These are phyloP conservation scores for Corynespora cassiicola DNA, from an alignment of 2,329 filamentous ascomycete species.

Conservation along the genomic window DNA sequence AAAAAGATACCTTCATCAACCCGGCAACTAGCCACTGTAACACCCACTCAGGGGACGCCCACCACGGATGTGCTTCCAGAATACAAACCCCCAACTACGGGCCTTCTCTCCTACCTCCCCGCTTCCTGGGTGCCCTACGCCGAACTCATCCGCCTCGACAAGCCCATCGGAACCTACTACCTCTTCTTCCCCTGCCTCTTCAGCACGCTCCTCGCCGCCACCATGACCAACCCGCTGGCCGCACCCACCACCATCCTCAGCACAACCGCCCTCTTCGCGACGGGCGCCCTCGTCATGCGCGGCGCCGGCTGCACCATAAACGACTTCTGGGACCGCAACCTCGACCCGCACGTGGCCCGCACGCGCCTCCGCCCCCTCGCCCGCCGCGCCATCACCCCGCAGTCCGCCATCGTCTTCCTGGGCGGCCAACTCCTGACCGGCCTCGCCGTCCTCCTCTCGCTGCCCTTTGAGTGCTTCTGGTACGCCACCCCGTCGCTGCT, in stretches of 20 bases:
- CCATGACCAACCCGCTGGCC: slow-evolving; percentile 68
- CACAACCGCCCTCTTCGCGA: slow-evolving; percentile 72
- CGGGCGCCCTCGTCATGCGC: slow-evolving; percentile 83
- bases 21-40: too few relatives aligned
- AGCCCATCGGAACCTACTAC: slow-evolving; percentile 82
- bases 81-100: slow-evolving; percentile 74
- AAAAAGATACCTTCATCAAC: too few relatives aligned
- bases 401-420: slow-evolving; percentile 75
- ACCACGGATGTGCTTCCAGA: slow-evolving; percentile 23
- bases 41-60: slow-evolving; percentile 18
- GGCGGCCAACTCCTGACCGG: slow-evolving; percentile 76
- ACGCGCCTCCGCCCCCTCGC: slow-evolving; percentile 83
- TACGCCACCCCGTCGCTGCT: slow-evolving; percentile 79
- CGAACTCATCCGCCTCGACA: slow-evolving; percentile 81
- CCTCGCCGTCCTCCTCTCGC: slow-evolving; percentile 76
- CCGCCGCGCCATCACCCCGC: slow-evolving; percentile 75
- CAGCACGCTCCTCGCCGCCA: slow-evolving; percentile 80
- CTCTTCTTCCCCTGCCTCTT: slow-evolving; percentile 87
- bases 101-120: slow-evolving; percentile 74
- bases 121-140: slow-evolving; percentile 77
- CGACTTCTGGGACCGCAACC: slow-evolving; percentile 87
- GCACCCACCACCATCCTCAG: slow-evolving; percentile 67
- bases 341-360: slow-evolving; percentile 79
- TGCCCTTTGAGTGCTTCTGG: slow-evolving; percentile 75
- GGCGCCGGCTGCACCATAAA: slow-evolving; percentile 89